phyloP scores from a whole-genome alignment of 1,284 basidiomycete genomes.

The Papiliotrema flavescens region DNA sequence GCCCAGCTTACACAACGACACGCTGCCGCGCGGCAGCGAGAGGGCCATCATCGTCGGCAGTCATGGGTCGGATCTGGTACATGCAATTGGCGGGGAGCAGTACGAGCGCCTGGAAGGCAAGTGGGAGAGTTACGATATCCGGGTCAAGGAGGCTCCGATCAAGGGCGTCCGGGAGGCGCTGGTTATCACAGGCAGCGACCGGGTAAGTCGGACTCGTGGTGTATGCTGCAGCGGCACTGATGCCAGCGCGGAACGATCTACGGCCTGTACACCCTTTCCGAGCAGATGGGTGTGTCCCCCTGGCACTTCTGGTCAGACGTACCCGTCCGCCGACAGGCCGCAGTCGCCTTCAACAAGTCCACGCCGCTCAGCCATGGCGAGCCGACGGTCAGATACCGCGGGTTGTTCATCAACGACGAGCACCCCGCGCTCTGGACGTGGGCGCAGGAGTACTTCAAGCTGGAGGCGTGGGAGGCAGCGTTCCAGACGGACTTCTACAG shows the following conservation, averaged over 20 bases:
- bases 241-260: conserved; percentile 55
- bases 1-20: conserved; percentile 36
- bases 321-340: conserved; percentile 55
- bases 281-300: conserved; percentile 59
- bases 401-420: conserved; percentile 61
- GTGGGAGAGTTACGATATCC: conserved; percentile 61
- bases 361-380: conserved; percentile 62
- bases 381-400: conserved; percentile 68
- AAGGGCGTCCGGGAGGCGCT: conserved; percentile 60
- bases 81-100: background rate
- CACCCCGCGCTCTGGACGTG: conserved; percentile 59
- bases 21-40: conserved; percentile 2
- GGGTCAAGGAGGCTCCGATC: conserved; percentile 57
- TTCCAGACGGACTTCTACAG: conserved; percentile 55
- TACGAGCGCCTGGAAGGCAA: conserved; percentile 53
- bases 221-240: no score
- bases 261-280: conserved; percentile 65
- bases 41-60: conserved; percentile 62
- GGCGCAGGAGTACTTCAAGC: conserved; percentile 53
- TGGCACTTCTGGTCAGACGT: conserved; percentile 60
- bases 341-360: conserved; percentile 58
- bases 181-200: conserved; percentile 63
- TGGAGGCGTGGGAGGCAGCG: conserved; percentile 36
- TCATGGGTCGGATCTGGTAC: conserved; percentile 55
- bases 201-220: conserved; percentile 43